These are phyloP conservation scores for Conringia planisiliqua DNA, from an alignment of 345 rosid genomes.

Conservation along the genomic window DNA sequence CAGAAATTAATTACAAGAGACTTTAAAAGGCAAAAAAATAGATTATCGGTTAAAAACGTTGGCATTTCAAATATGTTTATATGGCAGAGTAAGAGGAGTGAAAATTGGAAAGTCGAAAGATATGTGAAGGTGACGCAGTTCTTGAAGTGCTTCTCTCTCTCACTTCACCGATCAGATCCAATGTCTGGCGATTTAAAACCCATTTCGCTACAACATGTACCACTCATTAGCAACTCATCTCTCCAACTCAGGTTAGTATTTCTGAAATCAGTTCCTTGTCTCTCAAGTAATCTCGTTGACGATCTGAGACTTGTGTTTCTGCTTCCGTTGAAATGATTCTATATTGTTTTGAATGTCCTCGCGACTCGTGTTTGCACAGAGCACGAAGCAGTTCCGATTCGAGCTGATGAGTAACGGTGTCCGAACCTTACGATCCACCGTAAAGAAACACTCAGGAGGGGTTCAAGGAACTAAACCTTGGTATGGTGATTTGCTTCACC, in stretches of 20 bases:
- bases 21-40: not conserved
- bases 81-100: not conserved
- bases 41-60: not conserved
- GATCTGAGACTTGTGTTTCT: too few relatives aligned
- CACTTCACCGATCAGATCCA: not conserved
- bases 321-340: too few relatives aligned
- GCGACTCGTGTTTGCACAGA: too few relatives aligned
- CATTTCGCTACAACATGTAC: not conserved
- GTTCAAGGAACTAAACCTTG: slow-evolving; percentile 18
- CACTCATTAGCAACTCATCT: too few relatives aligned
- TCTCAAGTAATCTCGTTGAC: too few relatives aligned
- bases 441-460: not conserved
- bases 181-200: not conserved
- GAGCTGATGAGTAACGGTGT: not conserved
- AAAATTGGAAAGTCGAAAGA: not conserved
- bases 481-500: slow-evolving; percentile 46
- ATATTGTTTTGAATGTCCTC: too few relatives aligned
- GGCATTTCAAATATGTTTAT: not conserved
- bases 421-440: not conserved
- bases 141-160: slow-evolving; percentile 8
- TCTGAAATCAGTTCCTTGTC: not conserved
- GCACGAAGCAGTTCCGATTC: too few relatives aligned
- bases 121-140: slow-evolving; percentile 4
- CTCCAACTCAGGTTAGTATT: not conserved
- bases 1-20: not conserved